A percentile compares a stretch with the other conserved stretches of the same genome.
phyloP scores from a whole-genome alignment of 176 grass and related monocot genomes.

The Juncus inflexus region DNA sequence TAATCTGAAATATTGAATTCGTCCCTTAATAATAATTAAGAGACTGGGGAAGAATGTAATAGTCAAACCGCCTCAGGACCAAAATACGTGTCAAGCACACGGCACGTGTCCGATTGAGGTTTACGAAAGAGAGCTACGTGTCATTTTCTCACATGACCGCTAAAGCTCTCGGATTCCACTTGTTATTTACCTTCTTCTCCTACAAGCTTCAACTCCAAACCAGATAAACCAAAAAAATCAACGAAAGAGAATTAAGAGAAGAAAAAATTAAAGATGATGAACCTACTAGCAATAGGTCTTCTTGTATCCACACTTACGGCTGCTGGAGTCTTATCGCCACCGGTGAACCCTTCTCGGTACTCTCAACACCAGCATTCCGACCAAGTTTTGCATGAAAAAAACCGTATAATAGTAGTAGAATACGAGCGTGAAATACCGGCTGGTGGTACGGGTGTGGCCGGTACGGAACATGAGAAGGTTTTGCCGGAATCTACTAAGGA shows the following conservation, averaged over 20 bases:
- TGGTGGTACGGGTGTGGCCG: neutral
- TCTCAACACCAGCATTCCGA: slow-evolving; percentile 2
- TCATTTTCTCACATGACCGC: neutral
- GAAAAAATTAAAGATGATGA: slow-evolving; percentile 46
- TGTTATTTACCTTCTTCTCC: neutral
- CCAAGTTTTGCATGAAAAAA: slow-evolving; percentile 49
- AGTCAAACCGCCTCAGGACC: neutral
- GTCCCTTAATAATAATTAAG: too few species aligned
- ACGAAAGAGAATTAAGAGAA: neutral
- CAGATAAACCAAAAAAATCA: too few species aligned
- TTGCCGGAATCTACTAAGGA: slow-evolving; percentile 25
- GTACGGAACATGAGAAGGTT: neutral
- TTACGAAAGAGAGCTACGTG: neutral
- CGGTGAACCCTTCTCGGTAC: slow-evolving; percentile 4
- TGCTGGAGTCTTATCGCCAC: slow-evolving; percentile 59
- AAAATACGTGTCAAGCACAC: neutral
- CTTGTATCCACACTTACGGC: slow-evolving; percentile 54
- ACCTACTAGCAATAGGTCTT: slow-evolving; percentile 56
- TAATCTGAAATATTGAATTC: too few species aligned
- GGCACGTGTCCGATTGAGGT: neutral
- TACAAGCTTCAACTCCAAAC: neutral
- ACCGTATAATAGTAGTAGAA: slow-evolving; percentile 71
- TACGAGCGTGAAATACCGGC: slow-evolving; percentile 58
- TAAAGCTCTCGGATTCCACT: neutral
- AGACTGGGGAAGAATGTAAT: too few species aligned